These are phyloP conservation scores for Trichosporon ovoides DNA, from an alignment of 1,284 basidiomycete species.

Conservation along the genomic window DNA sequence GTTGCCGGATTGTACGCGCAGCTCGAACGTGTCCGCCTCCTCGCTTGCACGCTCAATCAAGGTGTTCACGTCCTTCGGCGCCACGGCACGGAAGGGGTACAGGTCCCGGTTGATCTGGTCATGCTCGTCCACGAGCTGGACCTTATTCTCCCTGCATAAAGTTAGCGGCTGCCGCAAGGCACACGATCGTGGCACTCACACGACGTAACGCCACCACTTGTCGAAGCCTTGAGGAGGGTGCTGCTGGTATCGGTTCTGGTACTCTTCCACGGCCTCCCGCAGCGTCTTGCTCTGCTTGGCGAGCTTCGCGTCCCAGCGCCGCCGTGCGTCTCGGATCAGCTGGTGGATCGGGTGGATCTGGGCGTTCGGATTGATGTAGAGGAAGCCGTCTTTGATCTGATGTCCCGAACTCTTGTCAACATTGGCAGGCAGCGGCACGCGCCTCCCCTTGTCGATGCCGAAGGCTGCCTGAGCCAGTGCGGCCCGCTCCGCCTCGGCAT, in stretches of 20 bases:
- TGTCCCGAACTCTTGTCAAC: constrained; percentile 14
- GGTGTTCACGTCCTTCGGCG: constrained; percentile 59
- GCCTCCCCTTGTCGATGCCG: neutral
- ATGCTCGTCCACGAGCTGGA: constrained; percentile 50
- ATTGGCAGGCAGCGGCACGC: neutral
- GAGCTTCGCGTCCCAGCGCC: constrained; percentile 55
- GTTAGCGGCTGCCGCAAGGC: neutral
- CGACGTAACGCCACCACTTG: constrained; percentile 57
- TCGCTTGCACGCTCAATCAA: constrained; percentile 49
- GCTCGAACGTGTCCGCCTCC: constrained; percentile 21
- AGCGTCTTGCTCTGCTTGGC: constrained; percentile 55
- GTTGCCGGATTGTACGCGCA: constrained; percentile 21
- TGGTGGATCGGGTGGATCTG: constrained; percentile 55
- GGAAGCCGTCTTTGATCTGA: constrained; percentile 23
- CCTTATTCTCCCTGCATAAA: constrained; percentile 49
- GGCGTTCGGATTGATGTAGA: constrained; percentile 25
- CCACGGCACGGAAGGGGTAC: constrained; percentile 39
- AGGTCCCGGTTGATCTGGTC: constrained; percentile 44
- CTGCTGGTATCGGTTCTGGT: constrained; percentile 45
- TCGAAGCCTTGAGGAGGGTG: constrained; percentile 58
- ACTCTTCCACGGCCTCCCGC: constrained; percentile 55
- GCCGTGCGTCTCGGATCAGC: constrained; percentile 54
- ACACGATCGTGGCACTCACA: constrained; percentile 27
- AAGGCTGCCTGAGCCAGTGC: neutral
- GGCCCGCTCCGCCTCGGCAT: neutral